Base-by-base conservation (phyloP, 2,329 filamentous ascomycete species). In the Fusarium odoratissimum region DNA sequence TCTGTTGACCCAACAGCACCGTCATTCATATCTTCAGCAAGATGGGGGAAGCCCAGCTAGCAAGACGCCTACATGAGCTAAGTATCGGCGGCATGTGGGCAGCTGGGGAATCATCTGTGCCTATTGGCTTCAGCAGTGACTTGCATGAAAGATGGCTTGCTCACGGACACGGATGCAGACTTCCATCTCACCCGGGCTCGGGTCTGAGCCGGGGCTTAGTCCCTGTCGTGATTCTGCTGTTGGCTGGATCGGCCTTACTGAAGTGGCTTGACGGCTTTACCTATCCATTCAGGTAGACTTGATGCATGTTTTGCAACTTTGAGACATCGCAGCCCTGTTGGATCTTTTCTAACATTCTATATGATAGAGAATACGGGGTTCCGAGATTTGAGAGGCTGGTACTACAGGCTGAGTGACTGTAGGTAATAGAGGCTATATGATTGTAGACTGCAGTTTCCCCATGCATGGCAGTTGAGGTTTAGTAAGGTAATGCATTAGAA, bases 361-460 rank as follows among this genome's bases (percentile, higher is more conserved):
- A 49, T 38, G 13, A 25, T 25, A 25, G 0, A n/a, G 33, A 8
- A 28, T 21, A 12, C 2, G 0, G 13, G 5, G 4, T 4, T 2
- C 4, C 8, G 17, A 10, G 13, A 5, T 4, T 21, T 16, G 4
- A 17, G 13, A 16, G 13, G 19, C 0, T 52, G 0, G 1, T 25
- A 2, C 4, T 12, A 9, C 13, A 16, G 2, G 13, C 6, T 28
- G 9, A 2, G 5, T 37, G 6, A 28, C 1, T 17, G 12, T 21
- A 35, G 1, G 1, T 28, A 12, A 6, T n/a, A 10, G 4, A 30
- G 13, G 9, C 16, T 1, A 7, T 10, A 6, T 30, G 4, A 41
- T 17, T n/a, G 3, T 12, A 12, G 19, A 17, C 6, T 30, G 14
- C 14, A 40, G 9, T 8, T 25, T 23, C 12, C 10, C 10, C 13